A percentile compares a stretch with the other conserved stretches of the same genome.
Evolutionary conservation across 148 eudicot species (phyloP).

Genomic region (Heliosperma pusillum): DNA sequence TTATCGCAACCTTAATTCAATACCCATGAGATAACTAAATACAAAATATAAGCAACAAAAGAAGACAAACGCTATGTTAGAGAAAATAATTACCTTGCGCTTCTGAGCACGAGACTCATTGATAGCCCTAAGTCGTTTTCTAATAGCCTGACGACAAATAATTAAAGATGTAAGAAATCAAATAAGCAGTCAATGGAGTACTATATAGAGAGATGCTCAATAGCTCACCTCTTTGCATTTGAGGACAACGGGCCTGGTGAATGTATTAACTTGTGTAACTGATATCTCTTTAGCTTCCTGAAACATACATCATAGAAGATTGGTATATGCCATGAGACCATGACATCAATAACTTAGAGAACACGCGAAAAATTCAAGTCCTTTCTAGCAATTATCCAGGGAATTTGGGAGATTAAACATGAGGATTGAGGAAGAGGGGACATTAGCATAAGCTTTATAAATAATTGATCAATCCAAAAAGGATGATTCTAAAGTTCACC

Average conservation of each 20-base stretch:
- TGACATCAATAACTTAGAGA: neutral
- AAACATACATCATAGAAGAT: constrained; percentile 22
- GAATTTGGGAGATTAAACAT: neutral
- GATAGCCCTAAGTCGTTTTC: constrained; percentile 87
- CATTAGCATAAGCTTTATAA: neutral
- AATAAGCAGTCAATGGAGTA: neutral
- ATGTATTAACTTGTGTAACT: constrained; percentile 58
- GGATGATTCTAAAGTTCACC: constrained; percentile 37
- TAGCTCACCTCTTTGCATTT: constrained; percentile 85
- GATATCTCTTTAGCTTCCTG: constrained; percentile 90
- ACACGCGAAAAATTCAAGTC: neutral
- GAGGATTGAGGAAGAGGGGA: neutral
- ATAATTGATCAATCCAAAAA: constrained; percentile 1
- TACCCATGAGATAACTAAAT: neutral
- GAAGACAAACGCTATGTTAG: constrained; percentile 1
- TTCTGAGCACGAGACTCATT: constrained; percentile 96
- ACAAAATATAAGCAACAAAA: neutral
- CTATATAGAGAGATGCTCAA: constrained; percentile 20
- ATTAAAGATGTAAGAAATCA: constrained; percentile 3
- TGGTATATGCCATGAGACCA: neutral
- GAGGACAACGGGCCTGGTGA: constrained; percentile 55
- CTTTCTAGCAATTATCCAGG: neutral
- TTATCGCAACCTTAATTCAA: neutral
- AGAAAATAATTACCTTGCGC: constrained; percentile 64
- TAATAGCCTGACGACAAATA: constrained; percentile 63